Base-by-base conservation (phyloP, 1,284 basidiomycete species). In the Cystodermella granulosa region DNA sequence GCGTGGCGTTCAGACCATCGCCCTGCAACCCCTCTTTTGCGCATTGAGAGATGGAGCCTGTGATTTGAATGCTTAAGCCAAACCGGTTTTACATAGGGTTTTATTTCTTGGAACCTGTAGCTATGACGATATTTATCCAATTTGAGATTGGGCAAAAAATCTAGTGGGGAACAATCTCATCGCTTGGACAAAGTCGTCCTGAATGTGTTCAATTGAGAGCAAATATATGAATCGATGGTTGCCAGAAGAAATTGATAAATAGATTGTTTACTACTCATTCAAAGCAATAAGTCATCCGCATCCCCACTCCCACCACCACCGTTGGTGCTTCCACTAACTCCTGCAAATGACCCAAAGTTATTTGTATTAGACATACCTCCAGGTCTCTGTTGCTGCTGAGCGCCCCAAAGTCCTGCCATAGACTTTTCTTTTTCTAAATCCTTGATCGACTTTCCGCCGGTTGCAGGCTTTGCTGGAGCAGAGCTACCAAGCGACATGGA, bases 361-460 rank as follows among this genome's bases (percentile, higher is more conserved):
- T 66, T 66, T 39, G 63, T 67, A 42, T 23, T 23, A 18, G 58
- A 55, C 16, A 63, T 65, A 47, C 60, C 60, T 49, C 50, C 60
- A 44, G 53, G 50, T 36, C 47, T 53, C 39, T 37, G 31, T 40
- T 50, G 43, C 22, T 53, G 40, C 46, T 52, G 42, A 42, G 69
- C 70, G n/a, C 81, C 82, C 91, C 91, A 94, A 26, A 94, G 78
- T 15, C 77, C 79, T 26, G 82, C 80, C 59, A 78, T 78, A 3
- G 82, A 77, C 71, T 91, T 91, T 70, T 94, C 91, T 69, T 81
- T 84, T 68, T 91, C 85, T 56, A 94, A 62, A 60, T 91, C 90
- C 62, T 85, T 86, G 55, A 93, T 93, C 37, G 83, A 88, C 74
- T 91, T 93, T 14, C 72, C 73, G 14, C 53, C 50, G 26, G 58